Percentiles rank a stretch among this genome's conserved stretches.
Conservation (phyloP, 2,329 filamentous ascomycete genomes). For the Xylariomycetidae sp. region DNA sequence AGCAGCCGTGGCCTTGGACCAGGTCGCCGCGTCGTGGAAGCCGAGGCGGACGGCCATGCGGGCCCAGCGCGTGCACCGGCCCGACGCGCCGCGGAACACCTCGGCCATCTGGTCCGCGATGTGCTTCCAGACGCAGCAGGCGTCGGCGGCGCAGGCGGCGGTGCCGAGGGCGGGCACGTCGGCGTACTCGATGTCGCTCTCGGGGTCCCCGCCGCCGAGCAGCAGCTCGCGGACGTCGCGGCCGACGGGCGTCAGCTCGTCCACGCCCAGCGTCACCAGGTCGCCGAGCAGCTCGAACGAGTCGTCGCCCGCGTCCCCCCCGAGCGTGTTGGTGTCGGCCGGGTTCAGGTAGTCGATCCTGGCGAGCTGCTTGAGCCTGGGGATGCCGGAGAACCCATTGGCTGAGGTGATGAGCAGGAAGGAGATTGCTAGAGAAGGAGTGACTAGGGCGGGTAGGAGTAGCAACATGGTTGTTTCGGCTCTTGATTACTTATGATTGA, state of each 20-base stretch:
- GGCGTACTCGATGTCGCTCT: constrained; percentile 16
- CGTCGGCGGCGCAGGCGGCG: constrained; percentile 30
- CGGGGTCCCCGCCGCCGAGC: constrained; percentile 19
- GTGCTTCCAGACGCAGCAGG: constrained; percentile 42
- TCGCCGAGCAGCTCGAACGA: constrained; percentile 32
- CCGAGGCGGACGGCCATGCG: constrained; percentile 41
- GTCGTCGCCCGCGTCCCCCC: constrained; percentile 11
- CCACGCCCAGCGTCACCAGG: constrained; percentile 25
- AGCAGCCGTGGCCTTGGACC: constrained; percentile 32
- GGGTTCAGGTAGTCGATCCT: constrained; percentile 13
- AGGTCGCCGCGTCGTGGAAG: constrained; percentile 44
- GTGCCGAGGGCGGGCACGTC: constrained; percentile 17
- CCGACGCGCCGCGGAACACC: constrained; percentile 31
- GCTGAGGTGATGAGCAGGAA: no score
- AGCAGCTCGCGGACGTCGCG: constrained; percentile 34
- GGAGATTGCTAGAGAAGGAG: no score
- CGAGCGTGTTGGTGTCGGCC: constrained; percentile 8
- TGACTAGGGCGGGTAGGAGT: no score
- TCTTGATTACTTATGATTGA: no score
- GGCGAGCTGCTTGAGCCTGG: constrained; percentile 11
- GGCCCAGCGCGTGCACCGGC: constrained; percentile 38
- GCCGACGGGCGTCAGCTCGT: constrained; percentile 31
- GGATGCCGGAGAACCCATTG: no score
- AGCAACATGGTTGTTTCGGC: no score
- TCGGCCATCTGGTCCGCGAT: constrained; percentile 34